A percentile compares a stretch with the other conserved stretches of the same genome.
Evolutionary conservation across 2,329 filamentous ascomycete species (phyloP).

Genomic region (Dichotomopilus funicola): DNA sequence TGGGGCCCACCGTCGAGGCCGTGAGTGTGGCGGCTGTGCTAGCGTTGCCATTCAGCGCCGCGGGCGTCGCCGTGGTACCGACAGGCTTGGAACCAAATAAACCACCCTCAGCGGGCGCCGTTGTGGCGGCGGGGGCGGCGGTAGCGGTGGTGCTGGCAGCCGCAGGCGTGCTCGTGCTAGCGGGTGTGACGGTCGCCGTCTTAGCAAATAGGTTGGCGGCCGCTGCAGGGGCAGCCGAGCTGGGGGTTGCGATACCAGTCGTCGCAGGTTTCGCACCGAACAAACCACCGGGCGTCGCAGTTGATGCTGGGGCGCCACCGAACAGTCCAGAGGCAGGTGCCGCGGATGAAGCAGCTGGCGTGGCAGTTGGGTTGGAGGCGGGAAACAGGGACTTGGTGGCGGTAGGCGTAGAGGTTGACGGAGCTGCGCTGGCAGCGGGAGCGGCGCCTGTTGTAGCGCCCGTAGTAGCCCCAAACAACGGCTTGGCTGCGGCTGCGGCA

Average conservation of each 20-base stretch:
- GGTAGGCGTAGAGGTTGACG: slow-evolving; percentile 1
- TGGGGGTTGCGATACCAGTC: slow-evolving; percentile 8
- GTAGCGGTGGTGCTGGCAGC: slow-evolving; percentile 27
- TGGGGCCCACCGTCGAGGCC: slow-evolving; percentile 71
- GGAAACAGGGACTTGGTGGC: slow-evolving; percentile 15
- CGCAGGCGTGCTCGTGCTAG: slow-evolving; percentile 25
- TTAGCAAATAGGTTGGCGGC: slow-evolving; percentile 15
- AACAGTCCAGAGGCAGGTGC: slow-evolving; percentile 4
- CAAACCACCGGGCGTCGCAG: neutral
- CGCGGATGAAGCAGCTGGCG: slow-evolving; percentile 17
- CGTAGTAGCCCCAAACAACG: slow-evolving; percentile 11
- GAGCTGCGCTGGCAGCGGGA: slow-evolving; percentile 5
- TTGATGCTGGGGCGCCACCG: slow-evolving; percentile 10
- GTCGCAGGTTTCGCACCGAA: slow-evolving; percentile 9
- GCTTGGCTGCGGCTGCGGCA: slow-evolving; percentile 7
- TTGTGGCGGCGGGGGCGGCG: slow-evolving; percentile 22
- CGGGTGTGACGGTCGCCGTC: slow-evolving; percentile 17
- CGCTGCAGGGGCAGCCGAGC: slow-evolving; percentile 10
- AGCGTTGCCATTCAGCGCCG: slow-evolving; percentile 13
- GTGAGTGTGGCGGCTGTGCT: slow-evolving; percentile 41
- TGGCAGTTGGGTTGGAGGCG: slow-evolving; percentile 23
- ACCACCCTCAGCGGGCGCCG: slow-evolving; percentile 15
- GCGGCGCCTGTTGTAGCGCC: neutral
- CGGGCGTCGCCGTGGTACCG: slow-evolving; percentile 24
- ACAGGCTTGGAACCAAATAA: slow-evolving; percentile 32